phyloP scores from a whole-genome alignment of 441 rosid species.

The Erysimum cheiri region DNA sequence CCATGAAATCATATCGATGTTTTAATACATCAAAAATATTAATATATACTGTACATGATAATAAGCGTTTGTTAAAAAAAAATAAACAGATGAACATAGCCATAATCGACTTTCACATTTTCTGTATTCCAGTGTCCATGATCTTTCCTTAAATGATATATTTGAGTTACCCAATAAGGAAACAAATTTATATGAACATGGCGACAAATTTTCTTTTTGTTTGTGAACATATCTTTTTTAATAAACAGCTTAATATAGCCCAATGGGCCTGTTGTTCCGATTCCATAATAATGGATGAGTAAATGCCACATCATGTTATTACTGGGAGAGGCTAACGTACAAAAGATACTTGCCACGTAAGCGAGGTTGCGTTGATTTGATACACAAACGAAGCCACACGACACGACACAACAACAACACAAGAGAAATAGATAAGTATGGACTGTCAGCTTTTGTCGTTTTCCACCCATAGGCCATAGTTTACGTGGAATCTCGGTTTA shows the following conservation, averaged over 20 bases:
- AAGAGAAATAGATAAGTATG: slow-evolving; percentile 38
- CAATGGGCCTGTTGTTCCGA: slow-evolving; percentile 26
- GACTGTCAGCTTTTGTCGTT: slow-evolving; percentile 28
- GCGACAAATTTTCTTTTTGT: too few species aligned
- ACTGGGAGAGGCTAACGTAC: neutral
- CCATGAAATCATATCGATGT: too few species aligned
- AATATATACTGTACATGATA: too few species aligned
- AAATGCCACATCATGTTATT: slow-evolving; percentile 1
- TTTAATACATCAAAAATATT: too few species aligned
- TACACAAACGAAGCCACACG: slow-evolving; percentile 22
- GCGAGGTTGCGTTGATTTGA: slow-evolving; percentile 25
- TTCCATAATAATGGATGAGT: neutral
- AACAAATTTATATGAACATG: too few species aligned
- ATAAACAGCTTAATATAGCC: neutral
- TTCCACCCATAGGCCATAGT: slow-evolving; percentile 5
- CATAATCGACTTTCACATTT: too few species aligned
- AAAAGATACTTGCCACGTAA: too few species aligned
- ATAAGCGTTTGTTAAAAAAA: neutral
- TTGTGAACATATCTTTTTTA: too few species aligned
- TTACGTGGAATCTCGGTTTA: slow-evolving; percentile 36
- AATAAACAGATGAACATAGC: too few species aligned
- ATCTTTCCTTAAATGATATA: too few species aligned
- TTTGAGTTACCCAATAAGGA: too few species aligned
- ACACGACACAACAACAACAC: neutral
- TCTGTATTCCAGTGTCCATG: too few species aligned